Evolutionary conservation across 148 eudicot species (phyloP).

Genomic region (Rhododendron vialii): DNA sequence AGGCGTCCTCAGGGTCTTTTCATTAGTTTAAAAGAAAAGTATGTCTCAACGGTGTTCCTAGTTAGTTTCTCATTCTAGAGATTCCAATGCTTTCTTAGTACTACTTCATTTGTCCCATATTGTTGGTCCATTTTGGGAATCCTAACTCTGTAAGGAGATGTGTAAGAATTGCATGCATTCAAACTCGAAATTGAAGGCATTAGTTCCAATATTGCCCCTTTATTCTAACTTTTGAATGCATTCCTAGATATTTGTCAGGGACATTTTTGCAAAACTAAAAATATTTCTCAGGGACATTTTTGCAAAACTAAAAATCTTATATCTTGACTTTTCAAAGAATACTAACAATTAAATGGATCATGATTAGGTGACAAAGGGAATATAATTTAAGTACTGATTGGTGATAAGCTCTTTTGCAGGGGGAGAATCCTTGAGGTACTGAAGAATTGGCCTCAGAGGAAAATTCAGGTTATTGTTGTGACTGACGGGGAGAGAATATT

Average conservation of each 20-base stretch:
- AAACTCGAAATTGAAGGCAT: background rate
- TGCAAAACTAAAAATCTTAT: background rate
- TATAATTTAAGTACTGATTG: background rate
- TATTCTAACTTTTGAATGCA: background rate
- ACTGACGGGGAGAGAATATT: constrained; percentile 98
- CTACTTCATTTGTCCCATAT: background rate
- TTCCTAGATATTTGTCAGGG: background rate
- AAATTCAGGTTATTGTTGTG: constrained; percentile 90
- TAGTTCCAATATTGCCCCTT: background rate
- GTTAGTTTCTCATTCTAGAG: background rate
- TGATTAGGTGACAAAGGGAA: background rate
- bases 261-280: background rate
- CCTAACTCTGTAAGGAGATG: background rate
- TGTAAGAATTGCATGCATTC: background rate
- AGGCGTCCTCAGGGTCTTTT: constrained; percentile 87
- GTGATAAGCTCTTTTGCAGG: constrained; percentile 34
- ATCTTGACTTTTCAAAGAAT: background rate
- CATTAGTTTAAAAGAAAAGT: constrained; percentile 91
- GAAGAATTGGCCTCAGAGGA: constrained; percentile 93
- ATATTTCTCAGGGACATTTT: background rate
- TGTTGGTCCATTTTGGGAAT: background rate
- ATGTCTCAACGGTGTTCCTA: constrained; percentile 9
- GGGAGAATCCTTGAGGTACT: constrained; percentile 85
- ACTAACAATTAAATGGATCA: background rate
- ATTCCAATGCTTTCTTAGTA: constrained; percentile 1